Evolutionary conservation across 805 yeast species (phyloP), one percentile per base, ranked within the genome.

Genomic region (Kuraishia ogatae): DNA sequence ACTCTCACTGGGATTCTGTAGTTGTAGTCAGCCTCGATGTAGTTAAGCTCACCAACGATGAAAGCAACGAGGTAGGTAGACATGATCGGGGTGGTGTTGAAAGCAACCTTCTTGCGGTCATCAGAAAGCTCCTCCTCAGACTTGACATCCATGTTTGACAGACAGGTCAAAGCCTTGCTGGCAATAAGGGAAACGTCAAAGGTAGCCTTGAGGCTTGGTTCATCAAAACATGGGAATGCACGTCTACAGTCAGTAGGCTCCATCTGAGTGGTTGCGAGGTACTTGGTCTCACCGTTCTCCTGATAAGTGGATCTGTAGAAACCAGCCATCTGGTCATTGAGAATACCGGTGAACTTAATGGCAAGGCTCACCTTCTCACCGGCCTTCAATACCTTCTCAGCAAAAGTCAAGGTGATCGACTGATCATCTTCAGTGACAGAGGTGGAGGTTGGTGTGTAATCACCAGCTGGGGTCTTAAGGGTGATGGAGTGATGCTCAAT

Each of bases 191-290:
- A 72, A 56, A 88, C 74, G 55, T 82, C 85, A 64, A 85, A 88
- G 53, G 82, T 75, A 23, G 94, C 89, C 72, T 88, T 88, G 57
- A 85, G 77, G 55, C 87, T 82, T 22, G 96, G 96, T 67, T 87
- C 94, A 69, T 88, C 96, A 63, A 84, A 86, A 65, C 87, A 87
- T 39, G 96, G 96, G 77, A 88, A 88, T 10, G 94, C 94, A 63
- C 90, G 79, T 63, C 96, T 82, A 62, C 93, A 89, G 66, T 88
- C 94, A 21, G 93, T 85, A 23, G 96, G 84, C 72, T 88, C 96
- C 82, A 88, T 84, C 71, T 88, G 96, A 50, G 96, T 87, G 50
- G 92, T 84, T 50, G 90, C 89, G 78, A 87, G 76, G 67, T 85
- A 84, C 64, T 83, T 84, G 47, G 82, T 83, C 57, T 76, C 75